phyloP scores from a whole-genome alignment of 163 green algal genomes.

The Scenedesmus sp. region DNA sequence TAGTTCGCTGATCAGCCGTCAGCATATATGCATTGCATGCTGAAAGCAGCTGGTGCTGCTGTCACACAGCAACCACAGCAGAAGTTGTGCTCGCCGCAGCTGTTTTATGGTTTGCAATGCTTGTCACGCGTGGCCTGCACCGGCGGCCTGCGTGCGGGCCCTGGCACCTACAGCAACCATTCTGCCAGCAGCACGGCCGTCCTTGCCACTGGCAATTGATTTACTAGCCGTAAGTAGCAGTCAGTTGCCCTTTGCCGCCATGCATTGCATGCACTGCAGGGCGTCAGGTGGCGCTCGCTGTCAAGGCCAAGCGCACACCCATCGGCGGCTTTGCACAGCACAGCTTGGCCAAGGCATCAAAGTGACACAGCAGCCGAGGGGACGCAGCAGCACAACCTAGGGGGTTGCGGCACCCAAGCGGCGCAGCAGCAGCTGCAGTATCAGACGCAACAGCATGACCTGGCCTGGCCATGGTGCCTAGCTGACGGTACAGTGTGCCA shows the following conservation, averaged over 20 bases:
- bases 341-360: conserved; percentile 56
- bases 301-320: conserved; percentile 56
- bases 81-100: not conserved
- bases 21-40: not conserved
- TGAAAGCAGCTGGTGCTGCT: not conserved
- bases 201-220: too few relatives aligned
- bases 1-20: not conserved
- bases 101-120: too few relatives aligned
- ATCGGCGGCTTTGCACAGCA: conserved; percentile 59
- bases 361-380: conserved; percentile 37
- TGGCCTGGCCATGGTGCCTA: not conserved
- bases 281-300: conserved; percentile 44
- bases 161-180: too few relatives aligned
- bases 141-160: too few relatives aligned
- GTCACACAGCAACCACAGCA: not conserved
- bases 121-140: too few relatives aligned
- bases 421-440: not conserved
- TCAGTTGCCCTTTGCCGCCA: not conserved
- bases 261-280: conserved; percentile 20
- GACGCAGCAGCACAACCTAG: not conserved
- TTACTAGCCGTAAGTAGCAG: too few relatives aligned
- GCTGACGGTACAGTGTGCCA: too few relatives aligned
- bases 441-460: too few relatives aligned
- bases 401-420: not conserved
- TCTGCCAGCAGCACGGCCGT: too few relatives aligned